These are phyloP conservation scores for Globisporangium cystogenes DNA, from an alignment of 352 stramenopile species.

Conservation along the genomic window DNA sequence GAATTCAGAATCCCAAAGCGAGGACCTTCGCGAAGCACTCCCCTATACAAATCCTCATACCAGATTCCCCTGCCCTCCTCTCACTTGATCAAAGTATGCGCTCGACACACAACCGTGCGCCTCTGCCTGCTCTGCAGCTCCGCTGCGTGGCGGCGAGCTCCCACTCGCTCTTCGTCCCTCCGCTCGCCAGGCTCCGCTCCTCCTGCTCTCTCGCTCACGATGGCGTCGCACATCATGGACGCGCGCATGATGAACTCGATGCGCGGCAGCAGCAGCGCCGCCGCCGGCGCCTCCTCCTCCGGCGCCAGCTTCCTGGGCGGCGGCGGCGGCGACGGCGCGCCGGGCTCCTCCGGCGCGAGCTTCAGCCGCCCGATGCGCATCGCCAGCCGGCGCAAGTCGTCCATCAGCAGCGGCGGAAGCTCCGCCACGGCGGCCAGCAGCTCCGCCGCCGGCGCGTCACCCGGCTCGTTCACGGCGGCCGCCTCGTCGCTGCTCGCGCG, in stretches of 20 bases:
- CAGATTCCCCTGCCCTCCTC: background rate
- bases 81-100: slow-evolving; percentile 1
- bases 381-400: slow-evolving; percentile 41
- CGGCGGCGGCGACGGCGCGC: background rate
- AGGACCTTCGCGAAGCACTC: background rate
- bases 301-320: background rate
- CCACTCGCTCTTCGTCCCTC: background rate
- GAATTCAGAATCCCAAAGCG: too few species aligned
- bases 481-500: slow-evolving; percentile 17
- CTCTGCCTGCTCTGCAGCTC: background rate
- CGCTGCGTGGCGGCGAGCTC: background rate
- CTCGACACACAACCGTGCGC: background rate
- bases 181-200: background rate
- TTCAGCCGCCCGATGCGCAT: slow-evolving; percentile 14
- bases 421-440: slow-evolving; percentile 27
- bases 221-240: slow-evolving; percentile 60
- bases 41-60: background rate
- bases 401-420: slow-evolving; percentile 17
- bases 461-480: slow-evolving; percentile 13
- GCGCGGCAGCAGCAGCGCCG: slow-evolving; percentile 29
- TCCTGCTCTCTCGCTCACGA: slow-evolving; percentile 9
- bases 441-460: slow-evolving; percentile 13
- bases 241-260: slow-evolving; percentile 45
- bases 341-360: slow-evolving; percentile 1
- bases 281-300: background rate